Percentiles rank a stretch among this genome's conserved stretches.
Evolutionary conservation across 148 eudicot species (phyloP).

Genomic region (Amaranthus hypochondriacus): DNA sequence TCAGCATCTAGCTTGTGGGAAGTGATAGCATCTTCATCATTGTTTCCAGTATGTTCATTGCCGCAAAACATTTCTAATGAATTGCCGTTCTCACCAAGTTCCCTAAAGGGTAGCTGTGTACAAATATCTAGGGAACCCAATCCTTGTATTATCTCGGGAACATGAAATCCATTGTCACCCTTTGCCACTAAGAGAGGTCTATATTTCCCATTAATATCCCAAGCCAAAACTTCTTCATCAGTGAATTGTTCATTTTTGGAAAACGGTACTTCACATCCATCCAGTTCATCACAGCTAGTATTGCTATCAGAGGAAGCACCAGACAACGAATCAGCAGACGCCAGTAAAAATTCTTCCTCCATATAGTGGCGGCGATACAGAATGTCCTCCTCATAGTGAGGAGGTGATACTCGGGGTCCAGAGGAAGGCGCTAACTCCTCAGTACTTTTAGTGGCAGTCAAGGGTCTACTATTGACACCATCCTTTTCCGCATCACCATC

Average conservation of each 20-base stretch:
- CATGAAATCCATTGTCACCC: conserved; percentile 20
- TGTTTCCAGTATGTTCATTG: conserved; percentile 15
- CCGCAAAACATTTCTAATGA: conserved; percentile 5
- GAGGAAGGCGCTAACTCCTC: conserved; percentile 35
- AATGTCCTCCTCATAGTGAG: conserved; percentile 82
- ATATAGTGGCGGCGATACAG: conserved; percentile 72
- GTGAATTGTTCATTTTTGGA: conserved; percentile 32
- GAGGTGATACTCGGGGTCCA: conserved; percentile 58
- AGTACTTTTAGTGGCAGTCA: conserved; percentile 31
- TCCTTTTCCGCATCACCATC: conserved; percentile 26
- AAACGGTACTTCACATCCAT: conserved; percentile 24
- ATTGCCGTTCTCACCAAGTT: conserved; percentile 23
- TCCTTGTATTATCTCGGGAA: conserved; percentile 26
- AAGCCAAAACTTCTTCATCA: conserved; percentile 34
- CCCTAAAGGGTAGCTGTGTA: conserved; percentile 25
- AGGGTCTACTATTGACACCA: conserved; percentile 17
- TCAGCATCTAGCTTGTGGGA: conserved; percentile 27
- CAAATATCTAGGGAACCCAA: conserved; percentile 24
- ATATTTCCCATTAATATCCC: conserved; percentile 18
- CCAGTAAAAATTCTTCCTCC: conserved; percentile 78
- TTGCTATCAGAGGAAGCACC: conserved; percentile 78
- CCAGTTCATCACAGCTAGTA: conserved; percentile 64
- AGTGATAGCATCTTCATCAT: conserved; percentile 18
- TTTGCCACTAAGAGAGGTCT: conserved; percentile 16
- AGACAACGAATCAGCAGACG: conserved; percentile 69